Conservation (phyloP, 148 eudicot species). For the Silene uniflora region DNA sequence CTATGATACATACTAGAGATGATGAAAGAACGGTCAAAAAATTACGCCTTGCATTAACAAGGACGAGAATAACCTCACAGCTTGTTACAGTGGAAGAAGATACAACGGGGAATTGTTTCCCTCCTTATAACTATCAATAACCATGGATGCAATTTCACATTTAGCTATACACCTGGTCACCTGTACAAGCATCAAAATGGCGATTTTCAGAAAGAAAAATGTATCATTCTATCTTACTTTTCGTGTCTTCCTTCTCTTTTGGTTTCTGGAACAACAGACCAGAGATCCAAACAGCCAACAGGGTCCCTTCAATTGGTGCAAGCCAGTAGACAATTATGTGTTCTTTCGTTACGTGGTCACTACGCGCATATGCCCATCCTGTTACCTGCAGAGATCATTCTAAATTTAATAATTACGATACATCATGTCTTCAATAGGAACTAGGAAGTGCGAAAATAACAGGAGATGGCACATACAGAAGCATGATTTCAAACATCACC, state of each 20-base stretch:
- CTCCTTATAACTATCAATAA: not conserved
- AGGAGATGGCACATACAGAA: slow-evolving; percentile 39
- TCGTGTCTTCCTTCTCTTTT: slow-evolving; percentile 32
- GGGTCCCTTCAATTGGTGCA: slow-evolving; percentile 73
- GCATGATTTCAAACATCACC: too few species aligned
- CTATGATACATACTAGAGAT: too few species aligned
- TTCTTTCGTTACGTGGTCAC: slow-evolving; percentile 75
- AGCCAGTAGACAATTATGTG: slow-evolving; percentile 92
- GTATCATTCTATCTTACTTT: slow-evolving; percentile 27
- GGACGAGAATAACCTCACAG: too few species aligned
- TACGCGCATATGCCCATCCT: slow-evolving; percentile 94
- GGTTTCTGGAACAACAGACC: too few species aligned
- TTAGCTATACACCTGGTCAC: too few species aligned
- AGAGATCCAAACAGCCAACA: slow-evolving; percentile 65
- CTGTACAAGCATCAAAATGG: slow-evolving; percentile 7
- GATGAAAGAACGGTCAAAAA: not conserved
- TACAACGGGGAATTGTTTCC: slow-evolving; percentile 19
- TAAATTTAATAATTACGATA: not conserved
- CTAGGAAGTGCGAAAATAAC: not conserved
- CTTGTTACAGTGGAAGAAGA: slow-evolving; percentile 5
- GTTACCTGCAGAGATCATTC: slow-evolving; percentile 45
- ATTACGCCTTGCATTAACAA: not conserved
- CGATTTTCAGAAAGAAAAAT: not conserved
- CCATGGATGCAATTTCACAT: slow-evolving; percentile 1
- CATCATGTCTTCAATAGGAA: not conserved